Evolutionary conservation across 257 asterid genomes (phyloP), one percentile per base, ranked within the genome.

Genomic region (Paraleonurus japonicus): DNA sequence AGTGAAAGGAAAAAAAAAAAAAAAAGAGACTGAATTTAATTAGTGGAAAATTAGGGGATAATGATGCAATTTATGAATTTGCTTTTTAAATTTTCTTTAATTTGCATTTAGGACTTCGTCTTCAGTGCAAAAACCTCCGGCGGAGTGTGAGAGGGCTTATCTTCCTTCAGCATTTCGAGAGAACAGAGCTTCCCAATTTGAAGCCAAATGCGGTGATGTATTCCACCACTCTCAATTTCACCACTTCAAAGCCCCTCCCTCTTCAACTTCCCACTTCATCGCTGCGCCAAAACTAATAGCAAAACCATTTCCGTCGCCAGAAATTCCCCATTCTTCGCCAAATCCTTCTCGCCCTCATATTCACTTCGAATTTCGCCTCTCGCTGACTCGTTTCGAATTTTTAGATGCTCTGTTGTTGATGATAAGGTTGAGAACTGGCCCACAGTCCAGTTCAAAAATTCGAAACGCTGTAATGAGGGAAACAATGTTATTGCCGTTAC

Each of bases 131-230:
- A 72, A 43, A 53, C 45, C 65, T 33, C 77, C 37, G 23, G 50
- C 54, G 11, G 50, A 11, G 47, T 7, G 65, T 45, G 41, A 53
- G 67, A 45, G 74, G 75, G 69, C 76, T 69, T 79, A 74, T 79
- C 79, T 64, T 26, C 32, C 17, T 27, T 61, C 26, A 57, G 17
- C 58, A 33, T 64, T 63, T 70, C 37, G 61, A 37, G 60, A 66
- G 22, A 61, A 17, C 61, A 45, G 53, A 45, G 54, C 61, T 17
- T 30, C 23, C 20, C 27, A 39, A 23, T 39, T 22, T 24, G 41
- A 19, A 54, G 43, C 41, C 78, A 65, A 57, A 70, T 80, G 82
- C 22, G 61, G 79, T 50, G 70, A 82, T 85, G 90, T 55, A 76
- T 76, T 75, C 84, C 7, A 48, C 81, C 47, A 55, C 75, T 63